Evolutionary conservation across 805 yeast genomes (phyloP), one percentile per base, ranked within the genome.

Genomic region (Myxozyma lipomycoides): DNA sequence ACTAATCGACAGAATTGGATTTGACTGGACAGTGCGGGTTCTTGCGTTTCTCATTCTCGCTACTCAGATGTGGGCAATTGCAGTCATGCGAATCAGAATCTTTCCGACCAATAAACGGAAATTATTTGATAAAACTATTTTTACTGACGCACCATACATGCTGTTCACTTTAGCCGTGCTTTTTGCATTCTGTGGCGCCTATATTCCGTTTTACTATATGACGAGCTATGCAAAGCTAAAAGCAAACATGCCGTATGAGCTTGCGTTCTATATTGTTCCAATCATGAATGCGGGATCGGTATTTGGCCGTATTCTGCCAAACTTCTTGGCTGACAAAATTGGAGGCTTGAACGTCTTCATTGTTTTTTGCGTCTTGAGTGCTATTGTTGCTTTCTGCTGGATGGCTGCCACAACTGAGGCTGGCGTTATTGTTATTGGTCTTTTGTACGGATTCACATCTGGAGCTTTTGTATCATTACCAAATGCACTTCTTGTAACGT

Each of bases 301-400:
- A 0, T 57, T 78, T 23, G 84, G 84, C 3, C 67, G 85, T 39
- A 70, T 80, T 1, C 43, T 67, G 2, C 75, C 82, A 28, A 80
- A 79, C 1, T 57, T 65, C 25, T 10, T 72, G 4, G 81, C 78
- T 18, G 82, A 77, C 59, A 61, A 53, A 4, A 45, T 70, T 30
- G 85, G 85, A 2, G 67, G 79, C 23, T 56, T 70, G 46, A 80
- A 78, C 45, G 61, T 64, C 1, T 44, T 70, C 40, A 45, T 67
- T 5, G 73, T 73, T 1, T 55, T 60, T 39, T 52, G 61, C 5
- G 3, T 61, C 9, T 10, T 60, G 12, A 43, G 67, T 2, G 59
- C 64, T 18, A 51, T 71, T 10, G 40, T 67, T 12, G 62, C 59
- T 4, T 64, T 69, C 48, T 62, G 58, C n/a, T 71, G 75, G 75